Evolutionary conservation across 306 rosid genomes (phyloP).

Genomic region (Abrus precatorius): DNA sequence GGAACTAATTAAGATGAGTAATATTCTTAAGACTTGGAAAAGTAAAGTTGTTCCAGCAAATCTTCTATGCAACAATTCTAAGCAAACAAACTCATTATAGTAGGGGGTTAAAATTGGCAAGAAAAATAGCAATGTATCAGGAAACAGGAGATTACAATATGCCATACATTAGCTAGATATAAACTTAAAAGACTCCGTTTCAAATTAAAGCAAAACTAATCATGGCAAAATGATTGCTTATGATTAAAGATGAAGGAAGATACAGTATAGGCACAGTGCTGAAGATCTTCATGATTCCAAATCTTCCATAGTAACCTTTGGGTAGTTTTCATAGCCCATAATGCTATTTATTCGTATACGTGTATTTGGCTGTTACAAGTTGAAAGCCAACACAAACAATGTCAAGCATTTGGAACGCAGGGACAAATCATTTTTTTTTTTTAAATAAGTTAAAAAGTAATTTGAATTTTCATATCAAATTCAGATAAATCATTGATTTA

Average conservation of each 20-base stretch:
- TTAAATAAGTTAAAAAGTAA: background rate
- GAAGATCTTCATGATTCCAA: conserved; percentile 32
- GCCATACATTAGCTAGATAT: conserved; percentile 35
- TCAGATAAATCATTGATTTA: background rate
- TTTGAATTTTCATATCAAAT: background rate
- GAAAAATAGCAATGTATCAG: conserved; percentile 26
- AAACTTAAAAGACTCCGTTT: conserved; percentile 37
- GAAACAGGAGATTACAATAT: conserved; percentile 37
- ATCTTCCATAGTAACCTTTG: conserved; percentile 76
- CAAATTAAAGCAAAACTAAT: conserved; percentile 39
- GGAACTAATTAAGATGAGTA: background rate
- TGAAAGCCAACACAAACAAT: conserved; percentile 40
- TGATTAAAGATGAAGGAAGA: conserved; percentile 39
- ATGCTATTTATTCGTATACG: conserved; percentile 87
- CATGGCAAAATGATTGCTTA: conserved; percentile 41
- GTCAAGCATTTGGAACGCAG: background rate
- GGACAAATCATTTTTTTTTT: background rate
- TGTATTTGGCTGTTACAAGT: conserved; percentile 83
- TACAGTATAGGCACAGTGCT: conserved; percentile 45
- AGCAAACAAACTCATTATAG: conserved; percentile 13
- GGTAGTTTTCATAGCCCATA: conserved; percentile 89
- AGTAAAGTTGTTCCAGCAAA: background rate
- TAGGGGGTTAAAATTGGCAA: conserved; percentile 20
- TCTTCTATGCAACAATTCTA: background rate
- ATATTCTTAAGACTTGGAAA: background rate